phyloP scores from a whole-genome alignment of 1,139 yeast genomes.

The Yamadazyma conglobata region DNA sequence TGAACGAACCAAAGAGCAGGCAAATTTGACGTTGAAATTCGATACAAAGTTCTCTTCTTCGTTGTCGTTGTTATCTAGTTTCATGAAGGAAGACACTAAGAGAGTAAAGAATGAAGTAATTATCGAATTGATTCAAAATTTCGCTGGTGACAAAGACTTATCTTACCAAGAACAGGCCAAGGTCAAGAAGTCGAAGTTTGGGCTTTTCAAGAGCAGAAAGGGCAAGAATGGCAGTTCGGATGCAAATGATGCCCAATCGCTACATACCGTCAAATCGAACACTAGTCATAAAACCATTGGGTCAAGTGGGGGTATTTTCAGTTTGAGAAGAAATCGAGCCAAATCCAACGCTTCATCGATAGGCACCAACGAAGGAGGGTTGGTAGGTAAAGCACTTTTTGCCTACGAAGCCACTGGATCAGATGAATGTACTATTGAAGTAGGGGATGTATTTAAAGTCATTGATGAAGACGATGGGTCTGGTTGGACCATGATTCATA shows the following conservation, averaged over 20 bases:
- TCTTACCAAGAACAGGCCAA: conserved; percentile 42
- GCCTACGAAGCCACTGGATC: conserved; percentile 66
- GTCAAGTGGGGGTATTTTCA: conserved; percentile 31
- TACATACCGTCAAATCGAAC: conserved; percentile 32
- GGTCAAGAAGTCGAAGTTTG: conserved; percentile 53
- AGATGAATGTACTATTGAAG: conserved; percentile 65
- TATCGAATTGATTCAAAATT: conserved; percentile 83
- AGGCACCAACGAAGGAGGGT: conserved; percentile 16
- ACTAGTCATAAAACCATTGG: conserved; percentile 23
- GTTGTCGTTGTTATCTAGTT: conserved; percentile 53
- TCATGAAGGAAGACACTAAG: conserved; percentile 69
- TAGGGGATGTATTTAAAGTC: conserved; percentile 61
- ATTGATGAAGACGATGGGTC: conserved; percentile 78
- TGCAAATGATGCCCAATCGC: conserved; percentile 13
- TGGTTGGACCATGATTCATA: conserved; percentile 78
- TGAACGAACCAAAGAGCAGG: conserved; percentile 30
- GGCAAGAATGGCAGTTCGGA: conserved; percentile 11
- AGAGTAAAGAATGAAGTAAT: conserved; percentile 80
- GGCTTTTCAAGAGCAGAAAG: conserved; percentile 41
- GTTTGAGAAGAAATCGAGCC: conserved; percentile 32
- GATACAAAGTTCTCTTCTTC: conserved; percentile 58
- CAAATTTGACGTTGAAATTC: conserved; percentile 39
- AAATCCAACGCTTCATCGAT: conserved; percentile 21
- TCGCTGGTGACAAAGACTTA: conserved; percentile 73
- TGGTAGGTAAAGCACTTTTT: conserved; percentile 56